Evolutionary conservation across 129 eudicot genomes (phyloP).

Genomic region (Erigeron canadensis): DNA sequence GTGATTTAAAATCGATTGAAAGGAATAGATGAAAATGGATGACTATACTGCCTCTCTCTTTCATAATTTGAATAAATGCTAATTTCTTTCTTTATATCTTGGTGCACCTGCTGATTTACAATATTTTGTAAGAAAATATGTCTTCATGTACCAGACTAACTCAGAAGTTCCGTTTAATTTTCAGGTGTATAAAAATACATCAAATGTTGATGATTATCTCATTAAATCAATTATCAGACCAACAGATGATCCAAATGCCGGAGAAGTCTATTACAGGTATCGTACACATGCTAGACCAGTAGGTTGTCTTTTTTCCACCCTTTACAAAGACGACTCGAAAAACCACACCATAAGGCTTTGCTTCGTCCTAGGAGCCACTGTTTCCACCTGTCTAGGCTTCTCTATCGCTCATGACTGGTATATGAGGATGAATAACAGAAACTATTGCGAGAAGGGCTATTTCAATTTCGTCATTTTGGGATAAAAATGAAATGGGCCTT

Average conservation of each 20-base stretch:
- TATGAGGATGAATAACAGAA: neutral
- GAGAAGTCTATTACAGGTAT: slow-evolving; percentile 96
- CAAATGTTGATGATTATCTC: slow-evolving; percentile 95
- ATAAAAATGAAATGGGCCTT: too few relatives aligned
- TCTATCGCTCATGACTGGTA: too few relatives aligned
- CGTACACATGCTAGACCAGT: neutral
- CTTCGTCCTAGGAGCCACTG: too few relatives aligned
- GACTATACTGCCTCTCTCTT: neutral
- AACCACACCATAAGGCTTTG: neutral
- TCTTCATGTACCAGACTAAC: neutral
- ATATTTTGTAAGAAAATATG: neutral
- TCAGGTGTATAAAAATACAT: slow-evolving; percentile 78
- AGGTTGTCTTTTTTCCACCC: neutral
- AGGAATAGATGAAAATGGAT: neutral
- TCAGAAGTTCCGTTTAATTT: neutral
- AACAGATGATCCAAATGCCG: slow-evolving; percentile 92
- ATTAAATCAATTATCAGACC: slow-evolving; percentile 81
- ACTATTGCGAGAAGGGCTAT: too few relatives aligned
- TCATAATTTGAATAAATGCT: neutral
- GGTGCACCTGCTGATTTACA: slow-evolving; percentile 8
- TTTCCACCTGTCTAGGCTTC: too few relatives aligned
- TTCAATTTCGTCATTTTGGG: too few relatives aligned
- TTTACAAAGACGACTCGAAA: neutral
- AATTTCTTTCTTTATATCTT: neutral
- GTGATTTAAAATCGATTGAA: neutral